A percentile compares a stretch with the other conserved stretches of the same genome.
These are phyloP conservation scores for Termitomyces sp. DNA, from an alignment of 768 basidiomycete genomes.

Conservation along the genomic window DNA sequence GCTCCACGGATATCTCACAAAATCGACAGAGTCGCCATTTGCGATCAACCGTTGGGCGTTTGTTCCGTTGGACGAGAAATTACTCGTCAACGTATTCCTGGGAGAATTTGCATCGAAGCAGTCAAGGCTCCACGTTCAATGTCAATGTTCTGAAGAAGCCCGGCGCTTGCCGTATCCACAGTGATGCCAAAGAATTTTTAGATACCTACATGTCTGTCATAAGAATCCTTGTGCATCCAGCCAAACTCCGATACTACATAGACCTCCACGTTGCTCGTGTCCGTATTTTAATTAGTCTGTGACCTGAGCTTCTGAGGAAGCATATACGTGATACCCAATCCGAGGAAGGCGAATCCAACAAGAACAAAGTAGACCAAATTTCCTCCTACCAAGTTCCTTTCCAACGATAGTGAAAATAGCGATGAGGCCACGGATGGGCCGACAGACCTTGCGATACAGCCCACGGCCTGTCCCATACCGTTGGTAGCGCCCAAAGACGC, in stretches of 20 bases:
- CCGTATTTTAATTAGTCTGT: neutral
- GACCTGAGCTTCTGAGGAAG: slow-evolving; percentile 11
- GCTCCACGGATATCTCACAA: too few relatives aligned
- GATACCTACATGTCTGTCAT: neutral
- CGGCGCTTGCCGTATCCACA: neutral
- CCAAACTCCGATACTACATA: too few relatives aligned
- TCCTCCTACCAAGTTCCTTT: slow-evolving; percentile 32
- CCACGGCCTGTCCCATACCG: slow-evolving; percentile 50
- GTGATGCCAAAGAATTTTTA: neutral
- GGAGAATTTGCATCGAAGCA: too few relatives aligned
- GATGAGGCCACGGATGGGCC: slow-evolving; percentile 36
- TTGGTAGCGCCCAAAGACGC: slow-evolving; percentile 47
- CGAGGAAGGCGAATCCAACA: slow-evolving; percentile 13
- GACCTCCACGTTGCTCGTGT: neutral
- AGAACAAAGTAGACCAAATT: slow-evolving; percentile 28
- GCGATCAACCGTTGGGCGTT: too few relatives aligned
- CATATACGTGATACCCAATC: slow-evolving; percentile 9
- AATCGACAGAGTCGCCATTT: too few relatives aligned
- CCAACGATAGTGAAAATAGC: slow-evolving; percentile 34
- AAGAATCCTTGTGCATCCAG: neutral
- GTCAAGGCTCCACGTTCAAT: too few relatives aligned
- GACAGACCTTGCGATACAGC: slow-evolving; percentile 39
- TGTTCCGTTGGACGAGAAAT: too few relatives aligned
- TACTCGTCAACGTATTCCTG: too few relatives aligned
- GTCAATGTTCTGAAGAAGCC: neutral